Evolutionary conservation across 768 basidiomycete genomes (phyloP), one percentile per base, ranked within the genome.

Genomic region (Leucogyrophana mollusca): DNA sequence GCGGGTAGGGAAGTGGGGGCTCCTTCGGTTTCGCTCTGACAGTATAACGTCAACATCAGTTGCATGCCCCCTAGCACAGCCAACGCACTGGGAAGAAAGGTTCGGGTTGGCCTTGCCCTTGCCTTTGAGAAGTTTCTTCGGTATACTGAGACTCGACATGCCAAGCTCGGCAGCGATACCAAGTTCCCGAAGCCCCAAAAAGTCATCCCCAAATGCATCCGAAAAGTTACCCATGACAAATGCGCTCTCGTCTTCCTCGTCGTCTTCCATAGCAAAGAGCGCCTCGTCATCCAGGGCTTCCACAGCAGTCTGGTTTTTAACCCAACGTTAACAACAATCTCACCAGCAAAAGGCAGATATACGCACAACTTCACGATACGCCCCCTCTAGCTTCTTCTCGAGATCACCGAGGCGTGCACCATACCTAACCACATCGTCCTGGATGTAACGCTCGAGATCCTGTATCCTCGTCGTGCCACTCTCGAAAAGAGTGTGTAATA

Each of bases 161-260:
- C 90, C 90, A 40, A 88, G 75, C 58, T 96, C 94, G 34, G 78
- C 79, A 17, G 91, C 93, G 41, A 96, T 90, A 23, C 94, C 94
- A 35, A 93, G 70, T 58, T 89, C 92, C 40, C 82, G 79, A 21
- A 97, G 74, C 9, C 94, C 94, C 10, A 97, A 78, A 68, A 94
- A 95, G 64, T 98, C 94, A 56, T 94, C 93, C 24, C 93, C 94
- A 13, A 94, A 76, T 13, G 83, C 74, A 41, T 92, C 90, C 0
- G 90, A 85, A 62, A 95, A 93, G 57, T 90, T 87, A 43, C 93
- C 93, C 87, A 83, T 80, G 16, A 82, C 74, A 38, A 90, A 76
- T 34, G 80, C 79, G 32, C 82, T 74, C 14, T 83, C 82, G 34
- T 85, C 78, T 45, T 82, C 81, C 35, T 80, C 83, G 45, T 84